Percentiles rank a stretch among this genome's conserved stretches.
These are phyloP conservation scores for Alloascoidea hylecoeti DNA, from an alignment of 805 yeast genomes.

Conservation along the genomic window DNA sequence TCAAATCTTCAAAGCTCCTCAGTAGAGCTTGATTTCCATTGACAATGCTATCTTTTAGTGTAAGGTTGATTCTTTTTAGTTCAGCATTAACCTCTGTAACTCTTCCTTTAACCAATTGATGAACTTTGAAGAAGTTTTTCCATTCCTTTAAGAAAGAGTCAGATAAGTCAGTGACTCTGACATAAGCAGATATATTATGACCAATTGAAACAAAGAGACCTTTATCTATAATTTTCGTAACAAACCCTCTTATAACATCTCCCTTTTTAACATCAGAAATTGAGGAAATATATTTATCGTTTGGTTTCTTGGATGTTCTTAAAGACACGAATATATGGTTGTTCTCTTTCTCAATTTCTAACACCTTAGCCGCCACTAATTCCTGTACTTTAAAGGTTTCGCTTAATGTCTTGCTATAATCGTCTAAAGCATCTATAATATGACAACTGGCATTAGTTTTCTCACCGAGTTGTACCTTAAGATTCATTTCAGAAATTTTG, in stretches of 20 bases:
- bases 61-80: conserved; percentile 52
- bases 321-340: conserved; percentile 51
- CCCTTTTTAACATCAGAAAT: conserved; percentile 49
- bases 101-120: conserved; percentile 67
- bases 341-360: conserved; percentile 28
- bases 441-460: conserved; percentile 48
- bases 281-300: conserved; percentile 33
- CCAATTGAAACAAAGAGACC: conserved; percentile 75
- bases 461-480: conserved; percentile 57
- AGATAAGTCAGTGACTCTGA: conserved; percentile 66
- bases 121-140: conserved; percentile 60
- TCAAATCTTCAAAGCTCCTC: conserved; percentile 53
- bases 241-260: conserved; percentile 67
- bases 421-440: conserved; percentile 66
- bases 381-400: conserved; percentile 30
- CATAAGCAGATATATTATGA: conserved; percentile 59
- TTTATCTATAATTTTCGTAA: conserved; percentile 57
- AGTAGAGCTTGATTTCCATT: conserved; percentile 18
- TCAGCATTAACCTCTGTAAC: conserved; percentile 33
- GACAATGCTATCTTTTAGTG: conserved; percentile 70
- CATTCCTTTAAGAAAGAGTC: conserved; percentile 78
- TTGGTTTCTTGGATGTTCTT: conserved; percentile 32
- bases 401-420: conserved; percentile 39
- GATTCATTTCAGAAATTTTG: conserved; percentile 41
- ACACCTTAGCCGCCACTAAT: conserved; percentile 32